Base-by-base conservation (phyloP, 148 eudicot genomes). In the Heliamphora exappendiculata region DNA sequence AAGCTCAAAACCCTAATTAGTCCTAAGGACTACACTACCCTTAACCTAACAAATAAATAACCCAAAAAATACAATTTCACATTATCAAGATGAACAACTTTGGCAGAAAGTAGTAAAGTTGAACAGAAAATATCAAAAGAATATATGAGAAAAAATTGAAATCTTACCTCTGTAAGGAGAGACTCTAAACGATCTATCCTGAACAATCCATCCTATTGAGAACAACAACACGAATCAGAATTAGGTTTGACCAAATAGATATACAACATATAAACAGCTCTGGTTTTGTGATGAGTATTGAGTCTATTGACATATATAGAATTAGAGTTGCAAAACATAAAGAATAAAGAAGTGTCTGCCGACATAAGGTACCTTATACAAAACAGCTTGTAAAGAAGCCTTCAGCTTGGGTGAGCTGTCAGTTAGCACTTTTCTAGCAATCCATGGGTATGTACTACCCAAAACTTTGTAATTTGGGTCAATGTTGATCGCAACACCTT, bases 391-490 rank as follows among this genome's bases (percentile, higher is more conserved):
- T 77, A 94, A 82, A 75, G 97, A 89, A 72, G 98, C 67, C 75
- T 80, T 82, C 72, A 94, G 81, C 87, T 89, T 85, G 62, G 97
- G 96, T 20, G 98, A 94, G 78, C 83, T 86, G 80, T 89, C 93
- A 57, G 87, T 87, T 28, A 94, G 85, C 63, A 94, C 98, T 77
- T 94, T 94, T 71, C 84, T 83, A 60, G 98, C 98, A 86, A 94
- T 94, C 90, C 92, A 94, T 29, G 98, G 98, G 82, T 94, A 94
- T 28, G 97, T 89, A 84, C 91, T 86, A 39, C 98, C 98, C 88
- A 94, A 80, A 79, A 94, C 98, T 88, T 94, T 94, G 87, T 92
- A 94, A 80, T 89, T 78, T 76, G 96, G 98, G 68, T 92, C 73
- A 51, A 85, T 77, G 87, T 84, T 80, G 73, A 92, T 80, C 37